Evolutionary conservation across 345 rosid genomes (phyloP).

Genomic region (Arabidopsis suecica): DNA sequence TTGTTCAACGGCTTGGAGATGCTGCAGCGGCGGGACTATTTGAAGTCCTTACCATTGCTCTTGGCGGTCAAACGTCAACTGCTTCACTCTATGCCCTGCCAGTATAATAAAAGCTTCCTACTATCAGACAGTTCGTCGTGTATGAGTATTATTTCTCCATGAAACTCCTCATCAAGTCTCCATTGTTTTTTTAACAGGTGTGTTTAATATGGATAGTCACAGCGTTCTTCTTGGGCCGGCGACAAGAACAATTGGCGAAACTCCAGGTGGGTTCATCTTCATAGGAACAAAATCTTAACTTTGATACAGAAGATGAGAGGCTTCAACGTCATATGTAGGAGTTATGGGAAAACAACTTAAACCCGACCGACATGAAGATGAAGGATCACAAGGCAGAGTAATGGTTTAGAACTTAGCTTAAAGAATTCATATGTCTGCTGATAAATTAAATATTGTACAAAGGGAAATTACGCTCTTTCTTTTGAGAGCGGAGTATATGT

Average conservation of each 20-base stretch:
- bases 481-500: background rate
- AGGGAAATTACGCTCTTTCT: background rate
- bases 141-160: background rate
- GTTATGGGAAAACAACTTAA: conserved; percentile 29
- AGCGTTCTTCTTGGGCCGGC: conserved; percentile 72
- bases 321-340: conserved; percentile 37
- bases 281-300: conserved; percentile 36
- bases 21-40: conserved; percentile 95
- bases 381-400: conserved; percentile 36
- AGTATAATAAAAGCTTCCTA: conserved; percentile 47
- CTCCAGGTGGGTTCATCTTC: conserved; percentile 48
- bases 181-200: conserved; percentile 49
- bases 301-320: conserved; percentile 40
- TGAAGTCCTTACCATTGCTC: conserved; percentile 67
- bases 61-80: conserved; percentile 67
- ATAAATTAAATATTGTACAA: conserved; percentile 19
- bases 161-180: conserved; percentile 12
- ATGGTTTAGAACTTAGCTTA: background rate
- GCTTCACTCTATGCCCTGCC: conserved; percentile 82
- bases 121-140: background rate
- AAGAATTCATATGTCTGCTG: conserved; percentile 9
- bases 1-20: conserved; percentile 94
- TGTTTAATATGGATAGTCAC: conserved; percentile 77
- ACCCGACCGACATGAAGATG: conserved; percentile 13
- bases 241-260: conserved; percentile 74